These are phyloP conservation scores for Pyrenula massariospora DNA, from an alignment of 495 filamentous ascomycete species.

Conservation along the genomic window DNA sequence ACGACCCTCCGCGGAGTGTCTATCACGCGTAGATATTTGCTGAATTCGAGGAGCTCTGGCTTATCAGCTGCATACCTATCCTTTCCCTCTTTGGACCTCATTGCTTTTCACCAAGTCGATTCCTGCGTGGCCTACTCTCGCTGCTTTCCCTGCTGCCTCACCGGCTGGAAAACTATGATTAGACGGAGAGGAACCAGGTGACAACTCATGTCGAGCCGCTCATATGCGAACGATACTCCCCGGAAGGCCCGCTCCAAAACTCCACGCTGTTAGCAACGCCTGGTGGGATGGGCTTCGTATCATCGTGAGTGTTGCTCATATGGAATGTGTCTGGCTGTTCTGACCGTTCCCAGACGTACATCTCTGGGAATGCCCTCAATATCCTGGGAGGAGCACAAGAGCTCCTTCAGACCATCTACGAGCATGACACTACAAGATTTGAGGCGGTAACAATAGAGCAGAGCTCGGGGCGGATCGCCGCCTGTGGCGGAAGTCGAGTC, in stretches of 20 bases:
- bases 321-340: conserved; percentile 2
- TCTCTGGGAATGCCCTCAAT: conserved; percentile 76
- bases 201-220: conserved; percentile 10
- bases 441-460: conserved; percentile 71
- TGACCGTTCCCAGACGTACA: conserved; percentile 52
- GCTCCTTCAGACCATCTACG: conserved; percentile 83
- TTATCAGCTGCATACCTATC: too few relatives aligned
- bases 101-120: too few relatives aligned
- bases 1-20: too few relatives aligned
- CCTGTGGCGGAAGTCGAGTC: conserved; percentile 49
- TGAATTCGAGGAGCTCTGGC: too few relatives aligned
- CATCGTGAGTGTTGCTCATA: conserved; percentile 43
- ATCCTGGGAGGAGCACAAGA: conserved; percentile 65
- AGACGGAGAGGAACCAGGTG: neutral
- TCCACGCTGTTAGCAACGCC: conserved; percentile 79
- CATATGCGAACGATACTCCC: conserved; percentile 74
- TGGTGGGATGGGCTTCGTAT: conserved; percentile 71
- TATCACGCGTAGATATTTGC: too few relatives aligned
- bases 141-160: too few relatives aligned
- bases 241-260: conserved; percentile 77
- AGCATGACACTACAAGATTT: conserved; percentile 60
- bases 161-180: neutral
- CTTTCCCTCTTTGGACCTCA: too few relatives aligned
- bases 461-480: conserved; percentile 73
- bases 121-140: too few relatives aligned